Evolutionary conservation across 169 alveolate genomes (phyloP).

Genomic region (Eimeria acervulina): DNA sequence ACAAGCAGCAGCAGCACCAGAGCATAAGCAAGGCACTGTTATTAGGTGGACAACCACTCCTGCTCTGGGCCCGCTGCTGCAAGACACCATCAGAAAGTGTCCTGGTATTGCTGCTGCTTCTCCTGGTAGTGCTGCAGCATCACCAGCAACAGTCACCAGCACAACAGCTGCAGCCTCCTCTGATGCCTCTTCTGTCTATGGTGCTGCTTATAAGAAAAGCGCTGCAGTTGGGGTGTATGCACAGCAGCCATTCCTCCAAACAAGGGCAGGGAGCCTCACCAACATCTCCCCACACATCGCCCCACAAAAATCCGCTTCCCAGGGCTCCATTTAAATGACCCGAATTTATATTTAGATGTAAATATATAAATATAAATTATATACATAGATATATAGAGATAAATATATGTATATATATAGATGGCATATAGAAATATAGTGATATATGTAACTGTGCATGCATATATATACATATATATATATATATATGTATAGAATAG

Average conservation of each 20-base stretch:
- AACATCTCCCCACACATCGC: background rate
- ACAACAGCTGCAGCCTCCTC: background rate
- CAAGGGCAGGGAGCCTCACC: conserved; percentile 19
- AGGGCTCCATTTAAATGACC: background rate
- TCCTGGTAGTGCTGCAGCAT: too few relatives aligned
- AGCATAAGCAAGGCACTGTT: background rate
- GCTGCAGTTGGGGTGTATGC: background rate
- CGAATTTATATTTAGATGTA: too few relatives aligned
- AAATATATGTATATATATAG: too few relatives aligned
- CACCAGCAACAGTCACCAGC: background rate
- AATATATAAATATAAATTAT: too few relatives aligned
- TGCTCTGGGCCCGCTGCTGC: background rate
- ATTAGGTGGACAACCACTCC: conserved; percentile 45
- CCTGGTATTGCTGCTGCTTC: too few relatives aligned
- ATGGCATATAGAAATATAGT: too few relatives aligned
- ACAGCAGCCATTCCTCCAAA: background rate
- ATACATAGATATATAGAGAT: too few relatives aligned
- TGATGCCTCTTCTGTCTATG: background rate
- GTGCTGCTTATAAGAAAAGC: background rate
- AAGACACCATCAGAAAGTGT: background rate
- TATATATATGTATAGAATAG: too few relatives aligned
- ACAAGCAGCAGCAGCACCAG: background rate
- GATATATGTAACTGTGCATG: too few relatives aligned
- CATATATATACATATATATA: too few relatives aligned
- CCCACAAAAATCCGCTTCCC: background rate